Evolutionary conservation across 805 yeast species (phyloP), one percentile per base, ranked within the genome.

Genomic region (Starmerella lactis-condensi): DNA sequence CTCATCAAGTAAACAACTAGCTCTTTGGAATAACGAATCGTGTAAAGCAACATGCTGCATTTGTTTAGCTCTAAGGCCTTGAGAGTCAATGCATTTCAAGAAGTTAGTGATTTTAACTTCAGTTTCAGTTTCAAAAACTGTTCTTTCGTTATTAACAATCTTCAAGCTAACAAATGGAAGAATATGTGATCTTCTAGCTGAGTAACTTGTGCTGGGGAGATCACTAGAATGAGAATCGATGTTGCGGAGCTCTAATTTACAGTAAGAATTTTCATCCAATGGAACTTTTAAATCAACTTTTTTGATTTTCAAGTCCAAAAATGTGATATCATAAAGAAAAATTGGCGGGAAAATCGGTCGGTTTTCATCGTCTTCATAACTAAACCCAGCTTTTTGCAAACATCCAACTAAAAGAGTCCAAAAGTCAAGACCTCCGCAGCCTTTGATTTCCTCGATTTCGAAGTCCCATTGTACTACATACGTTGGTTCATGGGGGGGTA

Each of bases 401-500:
- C 72, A 55, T 2, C 8, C 50, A 30, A 8, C 66, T 27, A 1
- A 69, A 49, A 10, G 58, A 43, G 0, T 43, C 39, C 9, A 75
- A 45, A 22, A 57, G 54, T 7, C 71, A 16, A 35, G 69, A 62
- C 4, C 43, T 35, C 77, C 65, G 34, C 69, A 62, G 9, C 78
- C 52, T 1, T 43, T 34, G 4, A 82, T 54, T 4, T 57, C 58
- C 7, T 83, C 92, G 1, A 75, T 47, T 17, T 65, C 67, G 42
- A 89, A 69, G 36, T 75, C 83, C 98, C 98, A 89, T 37, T 77
- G 73, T 45, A 94, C 82, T 40, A 67, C 70, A 48, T 78, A 89
- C 0, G 95, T 79, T 1, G 85, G 81, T 47, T 79, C 92, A 6
- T 62, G 58, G 0, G 95, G 95, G 0, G 93, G 93, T 2, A 81